Evolutionary conservation across 176 grass and related monocot species (phyloP).

Genomic region (Eragrostis nindensis): DNA sequence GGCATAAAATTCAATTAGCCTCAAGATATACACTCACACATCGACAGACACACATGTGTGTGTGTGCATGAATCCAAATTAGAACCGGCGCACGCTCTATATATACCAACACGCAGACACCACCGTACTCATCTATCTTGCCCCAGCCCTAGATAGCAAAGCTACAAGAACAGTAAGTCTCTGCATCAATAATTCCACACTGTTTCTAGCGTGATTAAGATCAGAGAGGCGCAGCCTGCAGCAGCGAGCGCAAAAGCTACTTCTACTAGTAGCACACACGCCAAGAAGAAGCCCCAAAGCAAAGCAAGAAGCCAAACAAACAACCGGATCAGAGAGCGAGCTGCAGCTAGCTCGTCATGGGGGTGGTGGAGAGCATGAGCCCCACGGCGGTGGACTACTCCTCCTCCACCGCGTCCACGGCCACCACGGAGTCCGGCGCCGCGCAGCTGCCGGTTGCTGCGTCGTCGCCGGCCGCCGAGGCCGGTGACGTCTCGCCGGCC

Average conservation of each 20-base stretch:
- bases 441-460: neutral
- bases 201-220: slow-evolving; percentile 34
- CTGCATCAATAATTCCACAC: slow-evolving; percentile 27
- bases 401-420: slow-evolving; percentile 45
- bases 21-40: neutral
- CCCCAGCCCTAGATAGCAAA: slow-evolving; percentile 29
- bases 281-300: slow-evolving; percentile 19
- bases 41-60: neutral
- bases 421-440: slow-evolving; percentile 47
- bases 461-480: neutral
- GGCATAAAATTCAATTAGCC: neutral
- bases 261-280: slow-evolving; percentile 22
- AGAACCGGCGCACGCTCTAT: neutral
- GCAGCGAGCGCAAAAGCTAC: neutral
- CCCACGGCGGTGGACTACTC: slow-evolving; percentile 21
- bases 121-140: neutral
- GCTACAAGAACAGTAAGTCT: slow-evolving; percentile 10
- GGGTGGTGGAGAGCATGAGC: slow-evolving; percentile 41
- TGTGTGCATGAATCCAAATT: slow-evolving; percentile 36
- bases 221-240: neutral
- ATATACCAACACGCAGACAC: neutral
- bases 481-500: no score
- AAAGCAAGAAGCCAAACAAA: slow-evolving; percentile 10
- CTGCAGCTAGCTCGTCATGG: slow-evolving; percentile 40
- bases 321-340: neutral